Evolutionary conservation across 179 eudicot genomes (phyloP), one percentile per base, ranked within the genome.

Genomic region (Beta lomatogona): DNA sequence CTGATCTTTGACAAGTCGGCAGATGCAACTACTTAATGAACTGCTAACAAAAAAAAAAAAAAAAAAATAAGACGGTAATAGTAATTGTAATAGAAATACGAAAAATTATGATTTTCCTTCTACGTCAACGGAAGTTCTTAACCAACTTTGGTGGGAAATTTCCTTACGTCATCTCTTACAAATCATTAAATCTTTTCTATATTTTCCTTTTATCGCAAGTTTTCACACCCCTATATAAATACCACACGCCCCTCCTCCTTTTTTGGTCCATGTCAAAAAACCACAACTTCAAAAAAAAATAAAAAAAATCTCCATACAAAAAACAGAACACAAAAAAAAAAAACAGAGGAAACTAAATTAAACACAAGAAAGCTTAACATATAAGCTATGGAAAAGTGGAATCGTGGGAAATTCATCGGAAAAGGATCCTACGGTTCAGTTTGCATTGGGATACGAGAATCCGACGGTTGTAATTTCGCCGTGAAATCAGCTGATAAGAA

Each of bases 351-450:
- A 50, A 18, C 13, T n/a, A 16, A 9, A n/a, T 9, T 48, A 19
- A 8, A 31, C 9, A 67, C 19, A 25, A 15, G 36, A 60, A 68
- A 77, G 81, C 85, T 82, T 82, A 48, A 59, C 9, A 21, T 15
- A 19, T 0, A 74, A 76, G 77, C 73, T 75, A 73, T 9, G 25
- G 90, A 84, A 9, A 44, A 60, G 16, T 85, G 80, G 86, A 25
- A 63, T 41, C 75, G 63, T 0, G 82, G 87, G 0, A 64, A 83
- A 12, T 54, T 70, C 5, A 81, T 87, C 68, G 89, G 89, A 0
- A 85, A 73, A 53, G 89, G 89, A 4, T 80, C 85, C 0, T 87
- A 83, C 76, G 89, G 86, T 2, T 68, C 78, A 6, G 89, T 87
- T 9, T 18, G 57, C 14, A 21, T 85, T 14, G 89, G 76, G 0